phyloP scores from a whole-genome alignment of 2,329 filamentous ascomycete genomes.

The Aureobasidium pullulans region DNA sequence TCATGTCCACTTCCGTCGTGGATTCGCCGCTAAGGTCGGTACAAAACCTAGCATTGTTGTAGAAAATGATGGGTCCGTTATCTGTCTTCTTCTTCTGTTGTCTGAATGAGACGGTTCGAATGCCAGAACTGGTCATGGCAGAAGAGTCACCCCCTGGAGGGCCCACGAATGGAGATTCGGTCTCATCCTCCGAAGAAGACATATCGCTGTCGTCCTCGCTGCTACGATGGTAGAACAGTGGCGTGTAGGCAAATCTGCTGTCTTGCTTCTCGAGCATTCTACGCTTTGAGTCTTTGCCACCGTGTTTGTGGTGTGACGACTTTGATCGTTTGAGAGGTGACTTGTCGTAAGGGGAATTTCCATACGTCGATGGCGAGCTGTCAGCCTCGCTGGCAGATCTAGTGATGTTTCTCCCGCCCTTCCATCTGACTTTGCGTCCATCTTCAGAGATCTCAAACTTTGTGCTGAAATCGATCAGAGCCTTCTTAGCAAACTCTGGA shows the following conservation, averaged over 20 bases:
- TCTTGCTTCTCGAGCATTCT: conserved; percentile 6
- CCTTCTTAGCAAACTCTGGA: conserved; percentile 65
- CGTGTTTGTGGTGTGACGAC: not conserved
- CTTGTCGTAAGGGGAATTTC: conserved; percentile 13
- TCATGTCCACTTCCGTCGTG: conserved; percentile 15
- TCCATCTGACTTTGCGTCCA: conserved; percentile 74
- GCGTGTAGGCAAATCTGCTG: conserved; percentile 38
- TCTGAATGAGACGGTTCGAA: conserved; percentile 33
- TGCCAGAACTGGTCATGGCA: conserved; percentile 38
- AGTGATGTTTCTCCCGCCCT: conserved; percentile 59
- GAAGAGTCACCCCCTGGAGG: conserved; percentile 31
- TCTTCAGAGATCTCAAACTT: conserved; percentile 73
- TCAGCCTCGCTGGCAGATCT: conserved; percentile 54
- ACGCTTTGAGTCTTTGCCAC: not conserved
- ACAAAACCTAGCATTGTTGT: conserved; percentile 71
- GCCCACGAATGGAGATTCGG: conserved; percentile 25
- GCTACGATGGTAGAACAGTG: conserved; percentile 41
- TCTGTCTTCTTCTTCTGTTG: conserved; percentile 45
- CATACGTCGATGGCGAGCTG: conserved; percentile 18
- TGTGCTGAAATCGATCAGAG: conserved; percentile 61
- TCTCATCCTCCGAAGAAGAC: conserved; percentile 24
- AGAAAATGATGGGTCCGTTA: conserved; percentile 76
- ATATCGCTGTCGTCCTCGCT: conserved; percentile 34
- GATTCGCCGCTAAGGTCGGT: conserved; percentile 69
- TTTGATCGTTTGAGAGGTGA: conserved; percentile 24